phyloP scores from a whole-genome alignment of 2,329 filamentous ascomycete genomes.

The Alternaria ventricosa region DNA sequence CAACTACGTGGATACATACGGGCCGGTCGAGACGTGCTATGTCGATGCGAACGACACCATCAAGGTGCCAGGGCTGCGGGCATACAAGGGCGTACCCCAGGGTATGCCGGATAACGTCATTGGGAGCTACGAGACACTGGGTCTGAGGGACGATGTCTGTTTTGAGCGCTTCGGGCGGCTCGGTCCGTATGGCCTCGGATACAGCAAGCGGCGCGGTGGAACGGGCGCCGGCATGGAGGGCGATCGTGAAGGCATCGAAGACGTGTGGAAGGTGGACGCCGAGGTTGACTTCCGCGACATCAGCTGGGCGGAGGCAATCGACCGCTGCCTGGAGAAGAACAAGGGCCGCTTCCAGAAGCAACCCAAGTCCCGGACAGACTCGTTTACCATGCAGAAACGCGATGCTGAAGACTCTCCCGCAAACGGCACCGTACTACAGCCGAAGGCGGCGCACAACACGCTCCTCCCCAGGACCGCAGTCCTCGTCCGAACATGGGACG shows the following conservation, averaged over 20 bases:
- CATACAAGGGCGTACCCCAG: conserved; percentile 77
- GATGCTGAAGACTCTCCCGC: background rate
- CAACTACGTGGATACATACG: conserved; percentile 63
- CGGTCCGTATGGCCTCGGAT: conserved; percentile 89
- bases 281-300: conserved; percentile 79
- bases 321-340: conserved; percentile 75
- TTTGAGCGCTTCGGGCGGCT: conserved; percentile 90
- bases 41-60: conserved; percentile 71
- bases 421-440: conserved; percentile 26
- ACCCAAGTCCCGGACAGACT: conserved; percentile 42
- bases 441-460: conserved; percentile 42
- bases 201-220: conserved; percentile 78
- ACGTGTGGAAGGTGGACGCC: conserved; percentile 73
- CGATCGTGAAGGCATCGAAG: conserved; percentile 79
- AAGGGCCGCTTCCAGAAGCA: conserved; percentile 67
- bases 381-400: conserved; percentile 50
- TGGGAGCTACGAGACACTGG: conserved; percentile 85
- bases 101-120: conserved; percentile 85
- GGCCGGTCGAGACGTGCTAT: conserved; percentile 76
- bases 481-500: conserved; percentile 82
- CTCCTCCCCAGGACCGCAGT: conserved; percentile 71
- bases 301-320: conserved; percentile 80
- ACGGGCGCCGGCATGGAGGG: conserved; percentile 85
- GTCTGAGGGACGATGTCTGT: conserved; percentile 83
- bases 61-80: conserved; percentile 72